phyloP scores from a whole-genome alignment of 1,139 yeast genomes.

The Suhomyces wounanorum region DNA sequence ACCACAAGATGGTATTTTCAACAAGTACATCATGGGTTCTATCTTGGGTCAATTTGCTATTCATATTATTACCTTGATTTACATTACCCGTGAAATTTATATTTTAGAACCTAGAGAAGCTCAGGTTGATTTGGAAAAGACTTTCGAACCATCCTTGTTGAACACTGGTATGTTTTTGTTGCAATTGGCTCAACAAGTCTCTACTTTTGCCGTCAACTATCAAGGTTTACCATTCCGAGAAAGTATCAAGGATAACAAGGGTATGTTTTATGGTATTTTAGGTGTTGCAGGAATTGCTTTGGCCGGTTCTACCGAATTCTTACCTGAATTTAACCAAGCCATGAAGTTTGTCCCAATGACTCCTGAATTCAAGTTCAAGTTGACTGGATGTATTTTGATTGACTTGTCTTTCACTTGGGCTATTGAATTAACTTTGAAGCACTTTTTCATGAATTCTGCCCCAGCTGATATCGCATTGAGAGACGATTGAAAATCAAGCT shows the following conservation, averaged over 20 bases:
- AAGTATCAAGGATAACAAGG: constrained; percentile 84
- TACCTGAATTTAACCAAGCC: constrained; percentile 92
- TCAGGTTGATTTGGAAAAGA: constrained; percentile 84
- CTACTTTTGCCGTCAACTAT: constrained; percentile 96
- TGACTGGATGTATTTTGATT: constrained; percentile 69
- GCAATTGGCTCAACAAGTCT: constrained; percentile 94
- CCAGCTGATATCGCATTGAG: constrained; percentile 87
- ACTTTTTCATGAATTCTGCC: constrained; percentile 84
- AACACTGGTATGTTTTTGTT: constrained; percentile 95
- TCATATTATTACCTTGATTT: constrained; percentile 80
- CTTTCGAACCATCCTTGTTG: constrained; percentile 82
- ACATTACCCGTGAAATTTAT: constrained; percentile 81
- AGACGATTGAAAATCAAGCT: constrained; percentile 18
- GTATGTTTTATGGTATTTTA: constrained; percentile 93
- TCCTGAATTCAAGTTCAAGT: constrained; percentile 68
- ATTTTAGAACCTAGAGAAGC: constrained; percentile 90
- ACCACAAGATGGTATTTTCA: constrained; percentile 98
- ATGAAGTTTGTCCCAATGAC: constrained; percentile 91
- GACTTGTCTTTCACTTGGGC: constrained; percentile 80
- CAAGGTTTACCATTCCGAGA: constrained; percentile 98
- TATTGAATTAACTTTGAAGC: constrained; percentile 79
- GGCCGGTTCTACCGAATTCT: constrained; percentile 90
- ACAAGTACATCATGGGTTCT: constrained; percentile 94
- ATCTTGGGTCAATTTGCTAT: constrained; percentile 95
- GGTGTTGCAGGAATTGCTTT: constrained; percentile 90